A percentile compares a stretch with the other conserved stretches of the same genome.
These are phyloP conservation scores for Euphorbia lathyris DNA, from an alignment of 345 rosid genomes.

Conservation along the genomic window DNA sequence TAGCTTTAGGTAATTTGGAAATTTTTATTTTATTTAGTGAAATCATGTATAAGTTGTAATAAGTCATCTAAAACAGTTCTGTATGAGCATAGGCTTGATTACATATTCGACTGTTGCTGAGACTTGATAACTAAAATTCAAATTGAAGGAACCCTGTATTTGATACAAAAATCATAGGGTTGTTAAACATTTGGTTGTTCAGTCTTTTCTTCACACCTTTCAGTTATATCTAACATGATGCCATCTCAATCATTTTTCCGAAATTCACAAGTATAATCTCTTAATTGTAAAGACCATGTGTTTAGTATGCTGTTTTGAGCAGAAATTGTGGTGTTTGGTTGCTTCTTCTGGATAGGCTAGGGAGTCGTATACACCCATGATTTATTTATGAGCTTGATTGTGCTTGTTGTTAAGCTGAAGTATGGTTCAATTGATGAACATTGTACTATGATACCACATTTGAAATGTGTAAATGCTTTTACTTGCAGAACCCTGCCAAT, in stretches of 20 bases:
- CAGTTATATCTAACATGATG: neutral
- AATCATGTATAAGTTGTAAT: neutral
- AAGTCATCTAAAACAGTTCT: too few relatives aligned
- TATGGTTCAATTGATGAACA: neutral
- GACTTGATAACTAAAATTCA: neutral
- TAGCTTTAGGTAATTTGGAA: neutral
- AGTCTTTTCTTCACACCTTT: neutral
- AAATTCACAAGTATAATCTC: neutral
- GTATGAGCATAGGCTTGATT: too few relatives aligned
- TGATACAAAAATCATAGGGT: neutral
- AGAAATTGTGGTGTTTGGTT: neutral
- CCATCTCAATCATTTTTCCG: neutral
- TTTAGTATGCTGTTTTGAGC: neutral
- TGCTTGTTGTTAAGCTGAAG: neutral
- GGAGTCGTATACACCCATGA: neutral
- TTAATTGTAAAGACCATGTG: neutral
- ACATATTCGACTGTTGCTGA: neutral
- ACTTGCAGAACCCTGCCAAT: slow-evolving; percentile 62
- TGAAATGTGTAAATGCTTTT: slow-evolving; percentile 13
- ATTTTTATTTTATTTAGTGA: too few relatives aligned
- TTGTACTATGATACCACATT: neutral
- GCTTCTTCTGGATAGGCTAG: neutral
- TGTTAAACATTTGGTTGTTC: neutral
- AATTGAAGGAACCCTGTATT: neutral
- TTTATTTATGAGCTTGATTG: neutral